Evolutionary conservation across 2,329 filamentous ascomycete genomes (phyloP).

Genomic region (Aschersonia sp.): DNA sequence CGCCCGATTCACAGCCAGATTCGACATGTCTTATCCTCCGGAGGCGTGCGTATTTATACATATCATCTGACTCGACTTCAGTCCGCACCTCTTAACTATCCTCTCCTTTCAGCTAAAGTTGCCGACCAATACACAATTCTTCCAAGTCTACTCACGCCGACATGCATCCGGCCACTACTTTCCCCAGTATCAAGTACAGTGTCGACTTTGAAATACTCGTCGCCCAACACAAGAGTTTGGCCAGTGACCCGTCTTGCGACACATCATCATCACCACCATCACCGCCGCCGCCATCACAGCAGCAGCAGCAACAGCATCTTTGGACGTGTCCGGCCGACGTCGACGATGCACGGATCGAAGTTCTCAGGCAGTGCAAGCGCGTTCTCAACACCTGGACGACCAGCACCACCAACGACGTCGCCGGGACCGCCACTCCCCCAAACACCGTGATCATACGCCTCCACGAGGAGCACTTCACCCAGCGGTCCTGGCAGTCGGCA

Average conservation of each 20-base stretch:
- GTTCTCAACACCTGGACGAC: not conserved
- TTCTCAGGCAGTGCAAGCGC: not conserved
- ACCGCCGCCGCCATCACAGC: not conserved
- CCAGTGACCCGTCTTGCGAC: too few species aligned
- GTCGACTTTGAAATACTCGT: not conserved
- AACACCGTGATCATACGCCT: not conserved
- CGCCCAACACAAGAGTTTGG: not conserved
- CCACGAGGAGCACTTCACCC: not conserved
- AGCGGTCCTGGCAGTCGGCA: slow-evolving; percentile 1
- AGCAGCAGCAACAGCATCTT: not conserved
- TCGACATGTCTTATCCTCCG: too few species aligned
- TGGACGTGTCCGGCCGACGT: not conserved
- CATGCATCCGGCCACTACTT: not conserved
- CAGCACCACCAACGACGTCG: too few species aligned
- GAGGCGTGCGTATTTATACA: too few species aligned
- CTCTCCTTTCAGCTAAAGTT: not conserved
- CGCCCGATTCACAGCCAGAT: too few species aligned
- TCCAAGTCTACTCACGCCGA: not conserved
- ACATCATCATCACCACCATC: too few species aligned
- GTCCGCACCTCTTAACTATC: too few species aligned
- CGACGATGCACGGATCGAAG: not conserved
- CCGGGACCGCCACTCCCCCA: too few species aligned
- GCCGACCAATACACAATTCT: not conserved
- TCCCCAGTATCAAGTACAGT: not conserved
- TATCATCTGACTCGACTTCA: too few species aligned